A percentile compares a stretch with the other conserved stretches of the same genome.
Conservation (phyloP, 192 early-diverging fungal species). For the Coemansia sp. region DNA sequence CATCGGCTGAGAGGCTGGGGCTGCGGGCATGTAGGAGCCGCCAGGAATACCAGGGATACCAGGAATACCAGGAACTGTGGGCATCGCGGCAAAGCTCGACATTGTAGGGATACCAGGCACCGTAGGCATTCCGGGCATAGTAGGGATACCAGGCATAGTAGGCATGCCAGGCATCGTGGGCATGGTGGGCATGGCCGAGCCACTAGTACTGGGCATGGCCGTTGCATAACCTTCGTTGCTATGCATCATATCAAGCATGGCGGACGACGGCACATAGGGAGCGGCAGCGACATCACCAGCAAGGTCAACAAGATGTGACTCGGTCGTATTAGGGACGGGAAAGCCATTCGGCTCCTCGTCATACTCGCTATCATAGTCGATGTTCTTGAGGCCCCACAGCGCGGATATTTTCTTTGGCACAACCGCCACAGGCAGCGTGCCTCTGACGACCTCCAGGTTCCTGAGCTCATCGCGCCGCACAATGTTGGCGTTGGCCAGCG, state of each 20-base stretch:
- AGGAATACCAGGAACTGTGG: not conserved
- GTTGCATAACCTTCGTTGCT: not conserved
- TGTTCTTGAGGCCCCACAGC: slow-evolving; percentile 37
- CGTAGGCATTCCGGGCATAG: not conserved
- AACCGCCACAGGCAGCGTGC: slow-evolving; percentile 41
- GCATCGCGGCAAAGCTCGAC: not conserved
- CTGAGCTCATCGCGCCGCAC: slow-evolving; percentile 35
- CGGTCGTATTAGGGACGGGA: not conserved
- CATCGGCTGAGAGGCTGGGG: not conserved
- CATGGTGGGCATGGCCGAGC: not conserved
- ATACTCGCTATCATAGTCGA: not conserved
- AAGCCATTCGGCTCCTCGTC: not conserved
- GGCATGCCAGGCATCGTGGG: not conserved
- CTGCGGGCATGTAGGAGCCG: not conserved
- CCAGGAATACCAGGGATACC: not conserved
- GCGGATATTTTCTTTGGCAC: slow-evolving; percentile 28
- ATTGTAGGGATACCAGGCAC: not conserved
- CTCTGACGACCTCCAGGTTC: slow-evolving; percentile 10
- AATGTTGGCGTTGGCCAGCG: slow-evolving; percentile 28
- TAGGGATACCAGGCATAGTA: not conserved
- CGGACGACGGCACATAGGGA: slow-evolving; percentile 1
- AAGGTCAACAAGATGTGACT: not conserved
- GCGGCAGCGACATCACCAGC: not conserved
- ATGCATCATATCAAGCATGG: slow-evolving; percentile 8
- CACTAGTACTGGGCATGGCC: not conserved